Evolutionary conservation across 768 basidiomycete species (phyloP), one percentile per base, ranked within the genome.

Genomic region (Mycena vitilis): DNA sequence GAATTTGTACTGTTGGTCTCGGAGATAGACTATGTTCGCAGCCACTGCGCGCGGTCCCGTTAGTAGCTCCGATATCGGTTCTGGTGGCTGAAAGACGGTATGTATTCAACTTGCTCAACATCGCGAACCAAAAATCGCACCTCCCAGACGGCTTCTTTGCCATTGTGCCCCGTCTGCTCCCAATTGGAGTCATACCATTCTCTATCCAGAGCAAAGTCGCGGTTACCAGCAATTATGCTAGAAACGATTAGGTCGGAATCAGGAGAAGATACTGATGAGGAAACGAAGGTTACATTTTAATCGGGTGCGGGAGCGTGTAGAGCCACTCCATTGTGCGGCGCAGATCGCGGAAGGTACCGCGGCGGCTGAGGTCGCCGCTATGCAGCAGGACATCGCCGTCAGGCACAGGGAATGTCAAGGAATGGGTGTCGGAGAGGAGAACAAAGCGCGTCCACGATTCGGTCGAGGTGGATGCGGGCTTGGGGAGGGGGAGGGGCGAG

Each of bases 191-290:
- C 81, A 61, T 85, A 86, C 80, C 81, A 87, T 5, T 75, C 78
- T 3, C 69, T 65, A 65, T 86, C 79, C 16, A 86, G 71, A 2
- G 82, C 73, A 52, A 90, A 78, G 71, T 92, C 91, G 71, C 92
- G 91, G 72, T 92, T 92, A 36, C 91, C 91, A 25, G 87, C 90
- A 59, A 91, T 87, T 63, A 92, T 81, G 60, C 90, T 91, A 65
- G 12, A 25, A 22, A 38, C 47, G 11, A 42, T 20, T 53, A 42
- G 62, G 22, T 22, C 48, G 52, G 36, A 18, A 25, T 18, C 44
- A 52, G 10, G 16, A 23, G 40, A 22, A 52, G 55, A 30, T 42
- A 44, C 51, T 48, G 34, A 4, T 15, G 15, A 40, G 40, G 40
- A 9, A 40, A 15, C 40, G 4, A 53, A 59, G 37, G 44, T 20